These are phyloP conservation scores for Lactuca saligna DNA, from an alignment of 129 eudicot species.

Conservation along the genomic window DNA sequence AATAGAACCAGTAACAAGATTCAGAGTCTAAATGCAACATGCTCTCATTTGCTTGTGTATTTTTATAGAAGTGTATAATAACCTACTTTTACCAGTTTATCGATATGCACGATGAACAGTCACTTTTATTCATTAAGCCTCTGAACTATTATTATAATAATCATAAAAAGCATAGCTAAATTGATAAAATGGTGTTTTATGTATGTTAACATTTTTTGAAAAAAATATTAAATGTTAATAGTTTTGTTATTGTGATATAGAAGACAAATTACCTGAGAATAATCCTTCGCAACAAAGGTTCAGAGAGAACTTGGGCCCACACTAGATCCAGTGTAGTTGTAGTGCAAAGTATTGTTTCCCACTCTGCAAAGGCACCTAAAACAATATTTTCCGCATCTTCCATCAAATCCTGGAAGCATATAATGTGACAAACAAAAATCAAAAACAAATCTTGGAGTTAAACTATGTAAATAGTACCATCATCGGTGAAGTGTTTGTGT, in stretches of 20 bases:
- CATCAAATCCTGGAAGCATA: conserved; percentile 50
- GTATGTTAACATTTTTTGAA: too few species aligned
- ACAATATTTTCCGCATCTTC: conserved; percentile 71
- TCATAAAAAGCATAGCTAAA: too few species aligned
- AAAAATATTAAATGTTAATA: too few species aligned
- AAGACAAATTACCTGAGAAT: conserved; percentile 61
- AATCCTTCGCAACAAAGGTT: conserved; percentile 82
- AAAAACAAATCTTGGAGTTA: not conserved
- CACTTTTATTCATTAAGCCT: too few species aligned
- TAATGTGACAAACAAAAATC: not conserved
- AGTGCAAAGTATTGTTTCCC: conserved; percentile 88
- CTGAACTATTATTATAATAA: too few species aligned
- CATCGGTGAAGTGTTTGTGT: conserved; percentile 5
- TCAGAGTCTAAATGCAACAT: not conserved
- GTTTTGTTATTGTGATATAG: not conserved
- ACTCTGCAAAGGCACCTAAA: conserved; percentile 70
- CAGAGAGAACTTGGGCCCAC: conserved; percentile 98
- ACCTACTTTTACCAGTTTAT: too few species aligned
- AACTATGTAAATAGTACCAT: not conserved
- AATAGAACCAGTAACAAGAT: not conserved
- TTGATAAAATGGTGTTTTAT: too few species aligned
- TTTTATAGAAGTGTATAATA: too few species aligned
- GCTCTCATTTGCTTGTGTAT: too few species aligned
- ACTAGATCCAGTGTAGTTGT: conserved; percentile 61
- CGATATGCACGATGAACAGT: too few species aligned